phyloP scores from a whole-genome alignment of 176 grass and related monocot species.

The Bonia amplexicaulis region DNA sequence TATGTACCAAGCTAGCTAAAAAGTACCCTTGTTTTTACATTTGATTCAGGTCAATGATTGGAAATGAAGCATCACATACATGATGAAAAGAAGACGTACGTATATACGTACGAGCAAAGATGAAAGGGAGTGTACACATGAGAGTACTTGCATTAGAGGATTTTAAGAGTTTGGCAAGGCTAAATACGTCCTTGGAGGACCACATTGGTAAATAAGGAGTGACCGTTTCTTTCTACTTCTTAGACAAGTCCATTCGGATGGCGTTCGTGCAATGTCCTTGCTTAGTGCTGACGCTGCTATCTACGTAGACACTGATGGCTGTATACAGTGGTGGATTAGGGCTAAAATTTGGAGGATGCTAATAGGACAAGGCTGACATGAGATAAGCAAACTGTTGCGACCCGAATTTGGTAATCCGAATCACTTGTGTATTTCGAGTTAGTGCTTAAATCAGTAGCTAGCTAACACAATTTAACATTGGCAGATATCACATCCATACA shows the following conservation, averaged over 20 bases:
- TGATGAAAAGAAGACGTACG: background rate
- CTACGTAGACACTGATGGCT: background rate
- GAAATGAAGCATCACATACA: background rate
- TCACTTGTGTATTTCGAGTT: too few relatives aligned
- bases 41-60: background rate
- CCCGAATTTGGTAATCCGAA: too few relatives aligned
- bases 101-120: background rate
- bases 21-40: background rate
- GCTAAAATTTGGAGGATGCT: too few relatives aligned
- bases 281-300: background rate
- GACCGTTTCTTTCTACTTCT: background rate
- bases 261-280: background rate
- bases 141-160: conserved; percentile 7
- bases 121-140: background rate
- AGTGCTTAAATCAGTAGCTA: too few relatives aligned
- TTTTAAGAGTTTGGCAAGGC: background rate
- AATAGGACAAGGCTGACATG: too few relatives aligned
- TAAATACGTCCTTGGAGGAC: background rate
- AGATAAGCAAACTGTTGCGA: too few relatives aligned
- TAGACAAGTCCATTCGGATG: background rate
- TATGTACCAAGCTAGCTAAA: background rate
- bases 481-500: too few relatives aligned
- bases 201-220: conserved; percentile 6
- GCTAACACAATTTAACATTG: too few relatives aligned
- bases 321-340: too few relatives aligned